These are phyloP conservation scores for Torulaspora quercuum DNA, from an alignment of 805 yeast species.

Conservation along the genomic window DNA sequence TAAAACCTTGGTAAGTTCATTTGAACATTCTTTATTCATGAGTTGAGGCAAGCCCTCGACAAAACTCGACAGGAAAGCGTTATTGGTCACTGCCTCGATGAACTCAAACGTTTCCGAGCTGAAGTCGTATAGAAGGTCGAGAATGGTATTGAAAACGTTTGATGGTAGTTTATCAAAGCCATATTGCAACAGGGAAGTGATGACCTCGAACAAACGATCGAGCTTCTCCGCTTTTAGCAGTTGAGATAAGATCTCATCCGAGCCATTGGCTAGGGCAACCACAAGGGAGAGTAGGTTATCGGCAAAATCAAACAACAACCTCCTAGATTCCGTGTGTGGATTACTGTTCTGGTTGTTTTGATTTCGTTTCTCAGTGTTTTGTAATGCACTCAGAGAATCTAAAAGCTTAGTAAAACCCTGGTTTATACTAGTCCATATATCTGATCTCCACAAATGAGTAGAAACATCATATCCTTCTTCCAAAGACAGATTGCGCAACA, in stretches of 20 bases:
- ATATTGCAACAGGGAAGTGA: slow-evolving; percentile 31
- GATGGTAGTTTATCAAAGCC: slow-evolving; percentile 37
- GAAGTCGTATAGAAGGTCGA: slow-evolving; percentile 59
- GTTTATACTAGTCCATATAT: slow-evolving; percentile 64
- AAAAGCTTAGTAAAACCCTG: slow-evolving; percentile 49
- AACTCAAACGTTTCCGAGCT: slow-evolving; percentile 57
- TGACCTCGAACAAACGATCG: slow-evolving; percentile 25
- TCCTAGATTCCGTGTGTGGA: slow-evolving; percentile 42
- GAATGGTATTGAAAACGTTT: slow-evolving; percentile 48
- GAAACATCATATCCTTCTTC: slow-evolving; percentile 88
- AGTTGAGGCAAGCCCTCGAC: slow-evolving; percentile 19
- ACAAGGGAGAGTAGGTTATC: slow-evolving; percentile 71
- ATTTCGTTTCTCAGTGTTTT: slow-evolving; percentile 11
- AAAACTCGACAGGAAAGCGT: slow-evolving; percentile 20
- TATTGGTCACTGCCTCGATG: slow-evolving; percentile 32
- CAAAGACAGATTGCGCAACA: slow-evolving; percentile 71
- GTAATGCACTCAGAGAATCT: slow-evolving; percentile 45
- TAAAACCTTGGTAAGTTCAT: slow-evolving; percentile 36
- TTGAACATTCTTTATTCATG: slow-evolving; percentile 19
- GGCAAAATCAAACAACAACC: slow-evolving; percentile 57
- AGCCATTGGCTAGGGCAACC: slow-evolving; percentile 61
- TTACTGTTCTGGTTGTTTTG: slow-evolving; percentile 25
- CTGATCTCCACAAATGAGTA: slow-evolving; percentile 69
- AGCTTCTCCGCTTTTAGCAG: slow-evolving; percentile 33
- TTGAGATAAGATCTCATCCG: slow-evolving; percentile 55